Percentiles rank a stretch among this genome's conserved stretches.
These are phyloP conservation scores for Tricholoma matsutake DNA, from an alignment of 768 basidiomycete genomes.

Conservation along the genomic window DNA sequence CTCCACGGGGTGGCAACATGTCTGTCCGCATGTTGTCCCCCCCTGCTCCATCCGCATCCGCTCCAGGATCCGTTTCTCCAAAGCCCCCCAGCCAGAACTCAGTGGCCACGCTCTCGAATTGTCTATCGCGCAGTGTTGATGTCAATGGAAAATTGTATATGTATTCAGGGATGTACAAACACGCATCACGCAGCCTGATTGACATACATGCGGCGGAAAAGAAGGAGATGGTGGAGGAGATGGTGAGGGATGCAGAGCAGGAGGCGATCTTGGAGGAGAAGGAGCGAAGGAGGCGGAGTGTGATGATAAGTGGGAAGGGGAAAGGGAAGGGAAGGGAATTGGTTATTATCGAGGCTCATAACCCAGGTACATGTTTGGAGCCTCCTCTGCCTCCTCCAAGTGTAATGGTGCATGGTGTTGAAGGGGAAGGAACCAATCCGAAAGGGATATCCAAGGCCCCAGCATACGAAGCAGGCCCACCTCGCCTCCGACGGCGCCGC, in stretches of 20 bases:
- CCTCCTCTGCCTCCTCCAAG: background rate
- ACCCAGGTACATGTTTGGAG: background rate
- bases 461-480: conserved; percentile 32
- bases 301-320: background rate
- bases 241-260: conserved; percentile 27
- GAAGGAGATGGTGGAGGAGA: conserved; percentile 29
- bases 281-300: conserved; percentile 14
- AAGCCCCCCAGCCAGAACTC: no score
- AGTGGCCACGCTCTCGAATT: background rate
- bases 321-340: conserved; percentile 7
- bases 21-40: background rate
- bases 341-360: background rate
- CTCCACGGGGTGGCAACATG: background rate
- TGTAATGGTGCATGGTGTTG: background rate
- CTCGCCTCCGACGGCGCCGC: conserved; percentile 52
- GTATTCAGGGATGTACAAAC: conserved; percentile 52
- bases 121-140: conserved; percentile 1
- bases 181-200: conserved; percentile 62
- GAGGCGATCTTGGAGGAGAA: conserved; percentile 12
- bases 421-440: conserved; percentile 12
- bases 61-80: conserved; percentile 1
- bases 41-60: background rate
- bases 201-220: conserved; percentile 41
- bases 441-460: conserved; percentile 33
- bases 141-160: conserved; percentile 8